Conservation (phyloP, 2,329 filamentous ascomycete genomes). For the Colletotrichum sansevieriae region DNA sequence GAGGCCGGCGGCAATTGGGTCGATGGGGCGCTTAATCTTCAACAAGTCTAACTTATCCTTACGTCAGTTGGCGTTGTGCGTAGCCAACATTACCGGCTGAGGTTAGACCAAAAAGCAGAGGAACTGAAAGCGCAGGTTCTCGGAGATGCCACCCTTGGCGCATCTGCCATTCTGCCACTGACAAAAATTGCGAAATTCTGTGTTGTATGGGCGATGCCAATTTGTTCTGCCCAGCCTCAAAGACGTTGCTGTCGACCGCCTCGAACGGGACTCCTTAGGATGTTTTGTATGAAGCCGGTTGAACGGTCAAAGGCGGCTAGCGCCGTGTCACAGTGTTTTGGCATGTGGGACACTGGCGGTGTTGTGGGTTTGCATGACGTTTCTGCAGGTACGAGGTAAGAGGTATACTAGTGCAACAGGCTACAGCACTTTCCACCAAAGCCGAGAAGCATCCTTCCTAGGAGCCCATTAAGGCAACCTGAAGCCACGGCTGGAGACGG, state of each 20-base stretch:
- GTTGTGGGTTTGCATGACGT: constrained; percentile 40
- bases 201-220: neutral
- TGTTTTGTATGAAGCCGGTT: constrained; percentile 28
- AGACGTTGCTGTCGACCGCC: too few species aligned
- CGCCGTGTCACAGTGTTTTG: constrained; percentile 33
- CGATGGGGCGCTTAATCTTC: constrained; percentile 8
- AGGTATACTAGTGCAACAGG: constrained; percentile 8
- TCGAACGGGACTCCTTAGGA: constrained; percentile 20
- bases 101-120: neutral
- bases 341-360: constrained; percentile 36
- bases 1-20: constrained; percentile 13
- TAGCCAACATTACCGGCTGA: neutral
- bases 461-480: neutral
- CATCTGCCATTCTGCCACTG: neutral
- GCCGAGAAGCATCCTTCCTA: constrained; percentile 16
- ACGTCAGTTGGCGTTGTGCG: neutral
- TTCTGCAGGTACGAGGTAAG: constrained; percentile 46
- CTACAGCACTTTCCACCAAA: neutral
- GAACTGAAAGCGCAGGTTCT: neutral
- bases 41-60: constrained; percentile 8
- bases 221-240: neutral
- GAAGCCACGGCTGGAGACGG: constrained; percentile 4
- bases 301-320: constrained; percentile 31
- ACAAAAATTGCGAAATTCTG: neutral
- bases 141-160: neutral